phyloP scores from a whole-genome alignment of 208 protist species.

The Crithidia bombi region DNA sequence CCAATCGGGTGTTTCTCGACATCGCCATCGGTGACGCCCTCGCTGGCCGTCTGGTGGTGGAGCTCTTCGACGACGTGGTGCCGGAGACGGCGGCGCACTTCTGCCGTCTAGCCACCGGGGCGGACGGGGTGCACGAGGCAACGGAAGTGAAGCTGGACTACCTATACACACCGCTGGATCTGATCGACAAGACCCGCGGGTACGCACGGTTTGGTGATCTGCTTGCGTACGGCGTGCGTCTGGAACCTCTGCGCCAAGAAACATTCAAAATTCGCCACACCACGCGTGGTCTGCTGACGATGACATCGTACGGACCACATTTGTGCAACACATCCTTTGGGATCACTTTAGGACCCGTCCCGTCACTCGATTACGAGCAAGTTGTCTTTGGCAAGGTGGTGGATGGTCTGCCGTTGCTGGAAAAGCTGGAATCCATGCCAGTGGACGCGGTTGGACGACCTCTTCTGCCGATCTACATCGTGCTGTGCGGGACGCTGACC shows the following conservation, averaged over 20 bases:
- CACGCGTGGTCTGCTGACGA: constrained; percentile 85
- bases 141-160: constrained; percentile 80
- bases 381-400: constrained; percentile 95
- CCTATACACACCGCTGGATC: constrained; percentile 60
- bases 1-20: constrained; percentile 81
- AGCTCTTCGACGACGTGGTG: constrained; percentile 85
- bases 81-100: constrained; percentile 93
- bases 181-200: constrained; percentile 55
- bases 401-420: constrained; percentile 71
- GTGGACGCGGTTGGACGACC: constrained; percentile 64
- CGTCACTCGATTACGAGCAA: constrained; percentile 92
- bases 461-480: constrained; percentile 56
- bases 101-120: constrained; percentile 80
- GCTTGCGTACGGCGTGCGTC: constrained; percentile 55
- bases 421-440: constrained; percentile 75
- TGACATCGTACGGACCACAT: constrained; percentile 80
- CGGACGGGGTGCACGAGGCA: constrained; percentile 50
- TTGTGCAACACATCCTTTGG: constrained; percentile 75
- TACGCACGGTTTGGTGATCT: constrained; percentile 44
- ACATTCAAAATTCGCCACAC: constrained; percentile 90
- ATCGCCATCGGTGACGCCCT: constrained; percentile 78
- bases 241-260: constrained; percentile 74
- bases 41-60: constrained; percentile 83
- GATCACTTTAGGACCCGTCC: constrained; percentile 72
- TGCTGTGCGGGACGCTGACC: constrained; percentile 78